These are phyloP conservation scores for Cryphonectria parasitica DNA, from an alignment of 2,329 filamentous ascomycete species.

Conservation along the genomic window DNA sequence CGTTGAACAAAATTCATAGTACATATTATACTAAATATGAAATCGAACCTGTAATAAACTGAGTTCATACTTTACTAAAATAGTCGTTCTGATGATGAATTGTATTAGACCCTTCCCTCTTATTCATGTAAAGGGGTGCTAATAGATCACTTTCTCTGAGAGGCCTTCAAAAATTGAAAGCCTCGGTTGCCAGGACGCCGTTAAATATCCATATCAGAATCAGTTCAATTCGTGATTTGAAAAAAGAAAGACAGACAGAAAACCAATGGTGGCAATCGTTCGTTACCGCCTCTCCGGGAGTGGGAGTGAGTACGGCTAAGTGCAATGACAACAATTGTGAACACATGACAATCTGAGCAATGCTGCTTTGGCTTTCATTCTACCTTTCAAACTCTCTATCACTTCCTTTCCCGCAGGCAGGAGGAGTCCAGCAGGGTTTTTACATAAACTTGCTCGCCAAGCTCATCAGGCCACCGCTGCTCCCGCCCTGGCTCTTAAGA, in stretches of 20 bases:
- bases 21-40: background rate
- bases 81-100: background rate
- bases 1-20: background rate
- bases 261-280: background rate
- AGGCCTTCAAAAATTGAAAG: no score
- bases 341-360: background rate
- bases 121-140: no score
- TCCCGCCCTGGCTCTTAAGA: constrained; percentile 68
- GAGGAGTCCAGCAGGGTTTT: background rate
- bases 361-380: background rate
- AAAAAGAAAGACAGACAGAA: no score
- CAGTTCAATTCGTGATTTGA: no score
- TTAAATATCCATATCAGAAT: no score
- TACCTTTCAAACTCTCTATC: background rate
- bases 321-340: background rate
- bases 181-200: no score
- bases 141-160: no score
- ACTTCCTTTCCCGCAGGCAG: no score
- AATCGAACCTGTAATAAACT: background rate
- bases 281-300: background rate
- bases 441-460: constrained; percentile 54
- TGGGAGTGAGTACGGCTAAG: background rate
- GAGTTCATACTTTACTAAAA: no score
- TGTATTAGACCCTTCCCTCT: no score
- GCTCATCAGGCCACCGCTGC: constrained; percentile 50